Evolutionary conservation across 495 filamentous ascomycete genomes (phyloP).

Genomic region (Trichocladium antarcticum): DNA sequence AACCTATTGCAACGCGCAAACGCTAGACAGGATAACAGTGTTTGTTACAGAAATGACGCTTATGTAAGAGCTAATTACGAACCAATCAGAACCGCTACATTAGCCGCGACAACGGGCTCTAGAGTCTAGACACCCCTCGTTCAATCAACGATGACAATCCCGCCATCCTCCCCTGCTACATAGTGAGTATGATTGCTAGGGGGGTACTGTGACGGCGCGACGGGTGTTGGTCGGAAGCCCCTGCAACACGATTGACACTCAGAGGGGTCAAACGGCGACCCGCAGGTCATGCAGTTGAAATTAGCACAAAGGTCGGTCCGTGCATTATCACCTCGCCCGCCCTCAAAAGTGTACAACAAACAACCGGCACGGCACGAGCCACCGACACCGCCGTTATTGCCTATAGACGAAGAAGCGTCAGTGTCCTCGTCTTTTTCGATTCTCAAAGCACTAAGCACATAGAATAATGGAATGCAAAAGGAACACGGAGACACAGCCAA

Average conservation of each 20-base stretch:
- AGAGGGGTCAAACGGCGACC: background rate
- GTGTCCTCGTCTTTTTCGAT: background rate
- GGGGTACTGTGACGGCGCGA: background rate
- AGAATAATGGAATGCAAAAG: background rate
- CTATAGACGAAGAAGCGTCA: slow-evolving; percentile 1
- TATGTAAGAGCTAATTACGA: too few species aligned
- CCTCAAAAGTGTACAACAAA: slow-evolving; percentile 6
- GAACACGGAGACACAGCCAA: background rate
- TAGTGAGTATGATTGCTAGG: slow-evolving; percentile 3
- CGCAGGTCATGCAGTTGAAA: background rate
- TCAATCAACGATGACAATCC: background rate
- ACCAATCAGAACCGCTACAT: too few species aligned
- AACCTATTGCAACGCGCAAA: too few species aligned
- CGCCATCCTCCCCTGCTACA: background rate
- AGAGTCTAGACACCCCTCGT: too few species aligned
- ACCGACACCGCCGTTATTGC: slow-evolving; percentile 7
- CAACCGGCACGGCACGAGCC: slow-evolving; percentile 4
- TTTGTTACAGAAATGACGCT: too few species aligned
- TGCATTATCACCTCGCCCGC: background rate
- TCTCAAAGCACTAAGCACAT: background rate
- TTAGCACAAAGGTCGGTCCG: background rate
- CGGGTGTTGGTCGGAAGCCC: background rate
- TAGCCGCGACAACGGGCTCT: too few species aligned
- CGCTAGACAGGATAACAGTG: too few species aligned
- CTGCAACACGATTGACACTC: background rate